A percentile compares a stretch with the other conserved stretches of the same genome.
Conservation (phyloP, 306 rosid genomes). For the Echinosophora koreensis region DNA sequence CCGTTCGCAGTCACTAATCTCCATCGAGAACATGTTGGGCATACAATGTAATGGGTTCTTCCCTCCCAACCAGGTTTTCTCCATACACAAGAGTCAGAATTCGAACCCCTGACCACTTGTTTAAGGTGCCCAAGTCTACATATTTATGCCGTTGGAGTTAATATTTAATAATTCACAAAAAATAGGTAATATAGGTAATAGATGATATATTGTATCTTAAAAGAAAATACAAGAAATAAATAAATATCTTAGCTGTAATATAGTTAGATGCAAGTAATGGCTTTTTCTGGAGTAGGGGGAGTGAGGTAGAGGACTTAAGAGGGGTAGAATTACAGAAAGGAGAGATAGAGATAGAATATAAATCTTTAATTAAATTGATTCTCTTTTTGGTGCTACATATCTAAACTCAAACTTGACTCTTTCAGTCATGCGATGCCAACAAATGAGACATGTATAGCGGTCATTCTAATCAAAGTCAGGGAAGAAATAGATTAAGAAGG, state of each 20-base stretch:
- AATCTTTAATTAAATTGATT: background rate
- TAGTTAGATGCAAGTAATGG: background rate
- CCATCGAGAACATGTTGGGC: too few relatives aligned
- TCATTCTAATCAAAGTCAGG: slow-evolving; percentile 37
- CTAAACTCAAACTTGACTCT: background rate
- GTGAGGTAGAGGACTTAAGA: too few relatives aligned
- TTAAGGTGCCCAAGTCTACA: background rate
- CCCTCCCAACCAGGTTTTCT: too few relatives aligned
- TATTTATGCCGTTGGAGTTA: background rate
- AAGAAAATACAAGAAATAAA: background rate
- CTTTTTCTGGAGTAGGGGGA: too few relatives aligned
- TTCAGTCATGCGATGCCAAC: slow-evolving; percentile 44
- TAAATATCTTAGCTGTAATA: background rate
- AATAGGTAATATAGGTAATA: too few relatives aligned
- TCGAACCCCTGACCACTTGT: too few relatives aligned
- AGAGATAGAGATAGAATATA: background rate
- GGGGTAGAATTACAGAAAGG: too few relatives aligned
- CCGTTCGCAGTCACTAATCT: too few relatives aligned
- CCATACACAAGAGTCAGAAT: too few relatives aligned
- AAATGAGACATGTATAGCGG: slow-evolving; percentile 46
- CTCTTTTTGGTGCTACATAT: background rate
- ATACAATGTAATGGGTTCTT: too few relatives aligned
- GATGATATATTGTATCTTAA: background rate
- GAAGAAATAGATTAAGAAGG: slow-evolving; percentile 35
- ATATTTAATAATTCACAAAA: background rate